Base-by-base conservation (phyloP, 768 basidiomycete genomes). In the Podaxis sp. region DNA sequence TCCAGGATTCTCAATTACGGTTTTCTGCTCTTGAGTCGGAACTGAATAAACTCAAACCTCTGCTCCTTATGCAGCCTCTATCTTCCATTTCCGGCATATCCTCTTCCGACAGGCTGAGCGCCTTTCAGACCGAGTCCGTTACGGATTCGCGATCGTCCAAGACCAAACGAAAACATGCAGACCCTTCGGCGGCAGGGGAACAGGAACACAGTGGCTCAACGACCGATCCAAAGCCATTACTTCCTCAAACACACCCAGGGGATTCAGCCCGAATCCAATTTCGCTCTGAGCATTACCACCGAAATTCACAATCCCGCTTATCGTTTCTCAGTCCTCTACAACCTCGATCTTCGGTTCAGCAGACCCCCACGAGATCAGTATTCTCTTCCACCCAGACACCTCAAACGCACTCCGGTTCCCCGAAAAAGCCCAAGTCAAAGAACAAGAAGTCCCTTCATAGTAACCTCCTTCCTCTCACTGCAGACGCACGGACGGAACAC, bases 401-500 rank as follows among this genome's bases (percentile, higher is more conserved):
- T 43, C 53, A 66, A 29, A 65, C 59, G 9, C 61, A 60, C 57
- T 57, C 38, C 19, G 58, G 33, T 50, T 43, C 61, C 47, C 50
- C 66, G 36, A 61, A 67, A 59, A 60, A 67, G 36, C n/a, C 64
- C 4, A 52, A 43, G 12, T 25, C 24, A 58, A 66, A 67, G 27
- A 55, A 47, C 52, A 54, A 58, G 46, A 65, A 61, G 33, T 55
- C 55, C 43, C 53, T 65, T 66, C 57, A 64, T 25, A 54, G 36
- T 37, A 62, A 56, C 43, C 54, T 62, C 17, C 24, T 55, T 1
- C 70, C 82, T 43, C 62, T 82, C 49, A 71, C 80, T 64, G 75
- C 87, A 1, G 91, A 93, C 64, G 91, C 90, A 3, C 82, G 87
- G 51, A 79, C 81, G 0, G 90, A 92, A 66, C 89, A 89, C 66